Percentiles rank a stretch among this genome's conserved stretches.
Conservation (phyloP, 73 alveolate genomes). For the Uronychia binucleata region DNA sequence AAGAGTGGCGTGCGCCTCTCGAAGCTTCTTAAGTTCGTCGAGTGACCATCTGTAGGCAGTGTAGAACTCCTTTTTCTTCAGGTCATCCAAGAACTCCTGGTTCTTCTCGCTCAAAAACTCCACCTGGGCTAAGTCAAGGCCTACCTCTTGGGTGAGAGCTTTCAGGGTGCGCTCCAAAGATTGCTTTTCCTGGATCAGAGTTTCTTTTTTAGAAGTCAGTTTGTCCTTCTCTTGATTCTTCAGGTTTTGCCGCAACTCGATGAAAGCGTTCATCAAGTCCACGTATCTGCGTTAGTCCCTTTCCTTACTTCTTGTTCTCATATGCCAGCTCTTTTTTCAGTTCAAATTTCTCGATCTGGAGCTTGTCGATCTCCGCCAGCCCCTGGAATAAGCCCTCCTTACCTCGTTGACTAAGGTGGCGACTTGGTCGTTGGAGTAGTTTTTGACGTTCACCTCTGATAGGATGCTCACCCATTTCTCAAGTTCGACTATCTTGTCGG, state of each 20-base stretch:
- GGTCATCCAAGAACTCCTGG: conserved; percentile 27
- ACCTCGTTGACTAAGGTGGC: not conserved
- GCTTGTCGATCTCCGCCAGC: conserved; percentile 13
- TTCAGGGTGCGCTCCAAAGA: conserved; percentile 27
- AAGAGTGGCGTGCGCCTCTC: conserved; percentile 24
- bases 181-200: conserved; percentile 20
- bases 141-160: conserved; percentile 34
- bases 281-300: not conserved
- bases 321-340: conserved; percentile 44
- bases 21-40: conserved; percentile 15
- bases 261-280: conserved; percentile 42
- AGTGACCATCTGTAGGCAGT: not conserved
- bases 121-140: not conserved
- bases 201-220: not conserved
- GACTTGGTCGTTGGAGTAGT: not conserved
- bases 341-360: conserved; percentile 35
- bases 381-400: not conserved
- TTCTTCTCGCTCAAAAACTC: conserved; percentile 38
- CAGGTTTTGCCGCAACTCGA: conserved; percentile 12
- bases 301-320: conserved; percentile 20
- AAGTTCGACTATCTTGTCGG: not conserved
- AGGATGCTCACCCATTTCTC: not conserved
- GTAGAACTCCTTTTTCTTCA: conserved; percentile 39
- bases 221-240: conserved; percentile 32
- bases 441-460: not conserved